phyloP scores from a whole-genome alignment of 2,329 filamentous ascomycete species.

The Zasmidium angulare region DNA sequence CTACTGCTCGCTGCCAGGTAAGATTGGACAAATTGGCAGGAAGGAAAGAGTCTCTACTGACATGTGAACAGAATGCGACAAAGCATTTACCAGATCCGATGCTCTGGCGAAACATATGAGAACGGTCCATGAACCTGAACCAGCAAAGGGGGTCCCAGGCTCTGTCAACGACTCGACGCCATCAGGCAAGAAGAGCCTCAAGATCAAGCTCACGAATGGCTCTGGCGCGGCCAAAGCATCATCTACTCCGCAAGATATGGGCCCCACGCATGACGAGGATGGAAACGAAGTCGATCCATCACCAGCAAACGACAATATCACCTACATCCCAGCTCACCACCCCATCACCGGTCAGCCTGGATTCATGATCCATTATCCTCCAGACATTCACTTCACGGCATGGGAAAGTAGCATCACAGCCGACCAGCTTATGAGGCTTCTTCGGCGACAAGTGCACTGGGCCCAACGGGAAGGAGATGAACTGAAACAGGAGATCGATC shows the following conservation, averaged over 20 bases:
- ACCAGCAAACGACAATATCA: slow-evolving; percentile 55
- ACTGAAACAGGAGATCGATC: slow-evolving; percentile 64
- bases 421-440: slow-evolving; percentile 63
- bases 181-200: slow-evolving; percentile 46
- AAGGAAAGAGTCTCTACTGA: neutral
- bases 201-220: slow-evolving; percentile 43
- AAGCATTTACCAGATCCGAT: slow-evolving; percentile 93
- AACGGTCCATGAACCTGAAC: slow-evolving; percentile 96
- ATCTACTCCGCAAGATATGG: slow-evolving; percentile 22
- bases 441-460: slow-evolving; percentile 69
- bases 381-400: slow-evolving; percentile 61
- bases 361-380: slow-evolving; percentile 53
- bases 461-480: slow-evolving; percentile 65
- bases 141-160: slow-evolving; percentile 67
- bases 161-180: slow-evolving; percentile 65
- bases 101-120: slow-evolving; percentile 98
- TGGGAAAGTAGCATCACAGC: slow-evolving; percentile 67
- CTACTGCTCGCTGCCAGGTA: slow-evolving; percentile 92
- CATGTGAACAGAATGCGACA: slow-evolving; percentile 75
- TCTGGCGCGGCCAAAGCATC: slow-evolving; percentile 19
- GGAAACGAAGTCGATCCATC: slow-evolving; percentile 34
- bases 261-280: slow-evolving; percentile 32
- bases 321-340: slow-evolving; percentile 59
- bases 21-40: neutral
- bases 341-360: slow-evolving; percentile 56